Base-by-base conservation (phyloP, 345 rosid species). In the Atalantia buxifolia region DNA sequence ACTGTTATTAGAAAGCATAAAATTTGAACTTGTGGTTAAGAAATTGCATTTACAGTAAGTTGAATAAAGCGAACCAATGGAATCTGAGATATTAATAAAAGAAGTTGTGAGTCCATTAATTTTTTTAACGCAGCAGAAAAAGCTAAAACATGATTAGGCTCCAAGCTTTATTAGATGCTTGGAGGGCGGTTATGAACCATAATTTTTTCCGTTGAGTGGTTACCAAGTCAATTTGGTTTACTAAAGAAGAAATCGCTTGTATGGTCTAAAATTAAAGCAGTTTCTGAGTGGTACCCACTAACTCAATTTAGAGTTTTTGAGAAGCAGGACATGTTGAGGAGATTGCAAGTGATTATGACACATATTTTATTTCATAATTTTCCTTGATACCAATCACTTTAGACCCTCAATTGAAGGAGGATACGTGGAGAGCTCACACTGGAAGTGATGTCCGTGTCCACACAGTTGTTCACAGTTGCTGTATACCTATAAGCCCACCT, bases 231-330 rank as follows among this genome's bases (percentile, higher is more conserved):
- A 85, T 84, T 83, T 83, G 71, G 33, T 75, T 80, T 64, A 63
- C 78, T 50, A 79, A 81, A 85, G 82, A 77, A 83, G 81, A 78
- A 86, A 77, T 72, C 38, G 16, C 78, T 75, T 87, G 82, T 84
- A 87, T 88, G 97, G 94, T 76, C 81, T 66, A 86, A 78, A 87
- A 83, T 89, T 89, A 88, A 88, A 87, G 92, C 76, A 13, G 19
- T 73, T 62, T 64, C 3, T 36, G 9, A 24, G 75, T 83, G 82
- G 66, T 12, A 27, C 85, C 84, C 77, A 66, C 81, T 24, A 76
- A 56, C 70, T 22, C 45, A 45, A 64, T 3, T 14, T 2, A 24
- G 61, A 72, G 53, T 21, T 62, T 14, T 5, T 28, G 59, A 36
- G 63, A 21, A n/a, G 38, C 21, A 4, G 25, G 67, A 71, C 64